phyloP scores from a whole-genome alignment of 331 rosid species.

The Malus hybrid region DNA sequence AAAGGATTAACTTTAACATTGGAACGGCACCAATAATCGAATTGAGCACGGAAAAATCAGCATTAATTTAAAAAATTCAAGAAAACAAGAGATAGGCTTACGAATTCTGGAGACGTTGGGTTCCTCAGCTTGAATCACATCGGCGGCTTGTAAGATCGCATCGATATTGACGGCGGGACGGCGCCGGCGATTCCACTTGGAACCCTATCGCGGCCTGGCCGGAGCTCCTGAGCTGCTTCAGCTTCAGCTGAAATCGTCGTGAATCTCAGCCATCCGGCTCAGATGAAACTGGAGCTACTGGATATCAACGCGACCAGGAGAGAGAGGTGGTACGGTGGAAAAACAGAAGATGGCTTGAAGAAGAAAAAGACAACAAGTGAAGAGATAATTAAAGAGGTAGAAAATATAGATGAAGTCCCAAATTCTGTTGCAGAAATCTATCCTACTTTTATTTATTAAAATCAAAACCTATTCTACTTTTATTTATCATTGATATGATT shows the following conservation, averaged over 20 bases:
- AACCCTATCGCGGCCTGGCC: constrained; percentile 57
- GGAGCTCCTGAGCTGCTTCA: constrained; percentile 62
- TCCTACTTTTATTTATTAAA: no score
- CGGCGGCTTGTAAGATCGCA: constrained; percentile 79
- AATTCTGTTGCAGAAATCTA: no score
- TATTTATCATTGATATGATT: no score
- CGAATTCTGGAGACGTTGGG: constrained; percentile 76
- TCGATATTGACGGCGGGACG: constrained; percentile 80
- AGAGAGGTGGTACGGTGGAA: no score
- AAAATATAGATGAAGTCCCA: no score
- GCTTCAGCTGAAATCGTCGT: constrained; percentile 50
- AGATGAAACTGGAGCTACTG: background rate
- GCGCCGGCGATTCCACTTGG: constrained; percentile 75
- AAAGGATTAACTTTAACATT: background rate
- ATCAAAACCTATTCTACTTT: no score
- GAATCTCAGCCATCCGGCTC: constrained; percentile 57
- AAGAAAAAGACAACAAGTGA: no score
- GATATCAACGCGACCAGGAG: background rate
- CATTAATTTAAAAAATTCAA: background rate
- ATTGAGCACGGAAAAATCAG: background rate
- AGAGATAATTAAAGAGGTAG: no score
- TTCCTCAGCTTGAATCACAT: constrained; percentile 76
- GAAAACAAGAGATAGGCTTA: constrained; percentile 18
- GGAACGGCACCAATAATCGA: background rate
- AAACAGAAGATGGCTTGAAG: no score